Percentiles rank a stretch among this genome's conserved stretches.
These are phyloP conservation scores for Solanum appendiculatum DNA, from an alignment of 257 asterid species.

Conservation along the genomic window DNA sequence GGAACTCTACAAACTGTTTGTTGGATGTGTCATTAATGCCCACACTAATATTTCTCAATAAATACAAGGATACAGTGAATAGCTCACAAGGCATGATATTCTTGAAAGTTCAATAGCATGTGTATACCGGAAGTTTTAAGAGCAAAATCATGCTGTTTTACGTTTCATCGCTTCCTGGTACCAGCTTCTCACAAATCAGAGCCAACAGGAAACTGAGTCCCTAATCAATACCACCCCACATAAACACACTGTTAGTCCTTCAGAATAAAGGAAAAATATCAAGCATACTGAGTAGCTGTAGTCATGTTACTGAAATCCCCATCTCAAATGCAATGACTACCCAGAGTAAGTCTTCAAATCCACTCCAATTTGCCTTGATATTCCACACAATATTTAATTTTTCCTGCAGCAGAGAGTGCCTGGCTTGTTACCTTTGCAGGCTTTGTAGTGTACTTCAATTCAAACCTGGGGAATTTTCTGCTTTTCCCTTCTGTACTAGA, in stretches of 20 bases:
- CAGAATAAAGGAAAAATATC: neutral
- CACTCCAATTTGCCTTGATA: slow-evolving; percentile 61
- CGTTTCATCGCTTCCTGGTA: neutral
- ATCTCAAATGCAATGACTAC: neutral
- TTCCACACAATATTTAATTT: slow-evolving; percentile 66
- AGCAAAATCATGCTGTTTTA: neutral
- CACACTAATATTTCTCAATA: neutral
- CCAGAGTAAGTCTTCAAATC: slow-evolving; percentile 26
- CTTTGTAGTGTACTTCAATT: slow-evolving; percentile 46
- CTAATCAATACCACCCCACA: neutral
- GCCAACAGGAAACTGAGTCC: neutral
- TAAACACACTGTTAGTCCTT: neutral
- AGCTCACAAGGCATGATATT: neutral
- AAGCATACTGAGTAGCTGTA: neutral
- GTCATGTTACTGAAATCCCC: neutral
- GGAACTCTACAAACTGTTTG: neutral
- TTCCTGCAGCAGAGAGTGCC: slow-evolving; percentile 50
- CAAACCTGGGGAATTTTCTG: slow-evolving; percentile 40
- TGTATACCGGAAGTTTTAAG: neutral
- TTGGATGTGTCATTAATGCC: neutral
- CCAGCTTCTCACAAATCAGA: neutral
- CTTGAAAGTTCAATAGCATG: neutral
- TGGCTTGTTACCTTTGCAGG: slow-evolving; percentile 57
- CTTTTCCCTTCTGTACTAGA: slow-evolving; percentile 17
- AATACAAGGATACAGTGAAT: neutral